Conservation (phyloP, 768 basidiomycete genomes). For the Cystobasidium onofrii region DNA sequence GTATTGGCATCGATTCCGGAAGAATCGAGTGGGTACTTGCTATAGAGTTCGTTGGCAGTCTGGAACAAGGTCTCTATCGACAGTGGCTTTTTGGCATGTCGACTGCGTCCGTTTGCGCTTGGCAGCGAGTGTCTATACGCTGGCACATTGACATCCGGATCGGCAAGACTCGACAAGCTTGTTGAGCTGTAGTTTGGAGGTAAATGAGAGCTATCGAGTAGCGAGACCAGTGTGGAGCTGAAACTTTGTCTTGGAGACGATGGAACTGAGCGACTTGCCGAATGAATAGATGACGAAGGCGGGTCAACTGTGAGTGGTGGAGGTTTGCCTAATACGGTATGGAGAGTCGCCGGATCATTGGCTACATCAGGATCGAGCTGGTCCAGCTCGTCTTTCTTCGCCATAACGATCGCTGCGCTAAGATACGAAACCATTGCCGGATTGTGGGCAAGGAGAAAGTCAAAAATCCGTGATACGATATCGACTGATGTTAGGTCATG, state of each 20-base stretch:
- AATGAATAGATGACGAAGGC: background rate
- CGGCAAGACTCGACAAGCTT: background rate
- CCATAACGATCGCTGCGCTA: slow-evolving; percentile 47
- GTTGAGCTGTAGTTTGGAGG: slow-evolving; percentile 26
- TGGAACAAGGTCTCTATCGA: slow-evolving; percentile 13
- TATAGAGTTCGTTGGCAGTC: slow-evolving; percentile 4
- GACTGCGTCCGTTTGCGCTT: background rate
- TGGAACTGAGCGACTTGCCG: background rate
- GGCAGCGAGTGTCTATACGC: background rate
- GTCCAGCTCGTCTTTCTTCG: slow-evolving; percentile 45
- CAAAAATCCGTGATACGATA: slow-evolving; percentile 48
- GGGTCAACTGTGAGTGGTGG: slow-evolving; percentile 31
- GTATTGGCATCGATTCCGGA: slow-evolving; percentile 8
- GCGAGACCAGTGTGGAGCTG: slow-evolving; percentile 3
- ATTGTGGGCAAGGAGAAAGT: slow-evolving; percentile 48
- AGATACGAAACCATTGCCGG: slow-evolving; percentile 49
- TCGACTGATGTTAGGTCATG: slow-evolving; percentile 48
- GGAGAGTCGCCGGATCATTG: slow-evolving; percentile 47
- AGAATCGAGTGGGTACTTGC: slow-evolving; percentile 4
- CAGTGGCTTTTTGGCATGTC: background rate
- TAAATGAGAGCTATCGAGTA: slow-evolving; percentile 39
- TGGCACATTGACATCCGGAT: slow-evolving; percentile 13
- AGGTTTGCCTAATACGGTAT: slow-evolving; percentile 45
- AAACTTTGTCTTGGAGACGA: slow-evolving; percentile 2
- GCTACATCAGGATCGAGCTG: slow-evolving; percentile 41